A percentile compares a stretch with the other conserved stretches of the same genome.
Evolutionary conservation across 2,329 filamentous ascomycete species (phyloP).

Genomic region (Aureobasidium sp.): DNA sequence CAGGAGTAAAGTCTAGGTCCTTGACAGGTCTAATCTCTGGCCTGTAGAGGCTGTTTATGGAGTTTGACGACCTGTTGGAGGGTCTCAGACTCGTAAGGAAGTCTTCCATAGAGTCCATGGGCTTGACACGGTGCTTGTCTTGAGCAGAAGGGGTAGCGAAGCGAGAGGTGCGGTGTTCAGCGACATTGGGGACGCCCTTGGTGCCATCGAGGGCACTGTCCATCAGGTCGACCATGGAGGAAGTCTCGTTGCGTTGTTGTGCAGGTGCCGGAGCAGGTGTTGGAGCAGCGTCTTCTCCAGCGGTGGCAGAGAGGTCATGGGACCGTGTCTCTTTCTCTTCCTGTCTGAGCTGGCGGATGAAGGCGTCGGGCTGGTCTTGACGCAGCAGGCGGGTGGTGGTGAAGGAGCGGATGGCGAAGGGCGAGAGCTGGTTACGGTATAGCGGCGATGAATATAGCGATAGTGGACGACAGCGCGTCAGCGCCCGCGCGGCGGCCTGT

Average conservation of each 20-base stretch:
- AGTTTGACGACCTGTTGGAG: background rate
- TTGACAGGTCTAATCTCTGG: conserved; percentile 10
- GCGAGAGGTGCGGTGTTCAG: conserved; percentile 23
- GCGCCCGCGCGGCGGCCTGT: conserved; percentile 23
- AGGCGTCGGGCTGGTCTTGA: conserved; percentile 12
- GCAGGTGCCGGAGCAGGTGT: conserved; percentile 20
- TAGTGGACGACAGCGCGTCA: conserved; percentile 24
- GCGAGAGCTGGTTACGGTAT: conserved; percentile 19
- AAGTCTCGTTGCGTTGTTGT: background rate
- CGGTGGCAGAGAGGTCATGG: background rate
- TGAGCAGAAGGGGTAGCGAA: conserved; percentile 25
- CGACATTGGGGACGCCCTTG: conserved; percentile 23
- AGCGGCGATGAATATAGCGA: conserved; percentile 20
- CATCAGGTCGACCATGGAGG: conserved; percentile 23
- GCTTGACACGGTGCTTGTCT: conserved; percentile 1
- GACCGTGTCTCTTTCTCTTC: background rate
- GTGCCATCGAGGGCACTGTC: conserved; percentile 26
- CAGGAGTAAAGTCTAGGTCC: conserved; percentile 13
- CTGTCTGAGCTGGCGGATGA: conserved; percentile 1
- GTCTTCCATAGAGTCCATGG: conserved; percentile 10
- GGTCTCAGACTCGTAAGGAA: conserved; percentile 16
- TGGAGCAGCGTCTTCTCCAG: background rate
- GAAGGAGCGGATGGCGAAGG: conserved; percentile 20
- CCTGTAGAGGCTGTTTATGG: background rate
- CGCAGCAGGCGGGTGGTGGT: conserved; percentile 18